Conservation (phyloP, 192 early-diverging fungal genomes). For the Cetraspora pellucida region DNA sequence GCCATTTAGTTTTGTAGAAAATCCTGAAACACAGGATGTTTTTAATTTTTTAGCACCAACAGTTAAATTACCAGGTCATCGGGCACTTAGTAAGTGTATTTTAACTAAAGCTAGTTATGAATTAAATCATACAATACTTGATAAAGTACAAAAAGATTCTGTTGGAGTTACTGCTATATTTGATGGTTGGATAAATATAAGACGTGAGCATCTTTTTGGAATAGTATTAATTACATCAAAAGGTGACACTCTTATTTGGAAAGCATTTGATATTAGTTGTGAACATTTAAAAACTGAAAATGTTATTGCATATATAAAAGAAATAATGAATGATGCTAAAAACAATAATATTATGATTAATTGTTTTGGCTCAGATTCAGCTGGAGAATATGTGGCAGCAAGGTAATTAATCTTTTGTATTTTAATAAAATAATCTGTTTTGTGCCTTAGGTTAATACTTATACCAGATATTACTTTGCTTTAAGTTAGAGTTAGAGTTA, state of each 20-base stretch:
- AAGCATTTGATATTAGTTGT: background rate
- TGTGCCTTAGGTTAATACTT: too few relatives aligned
- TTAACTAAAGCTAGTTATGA: background rate
- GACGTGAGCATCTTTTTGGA: background rate
- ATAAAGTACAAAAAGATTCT: background rate
- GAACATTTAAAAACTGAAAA: slow-evolving; percentile 13
- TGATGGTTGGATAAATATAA: slow-evolving; percentile 15
- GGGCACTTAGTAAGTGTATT: background rate
- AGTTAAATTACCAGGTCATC: background rate
- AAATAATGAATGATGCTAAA: too few relatives aligned
- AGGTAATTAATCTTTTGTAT: too few relatives aligned
- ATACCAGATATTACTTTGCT: too few relatives aligned
- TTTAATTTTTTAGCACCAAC: background rate
- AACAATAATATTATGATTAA: too few relatives aligned
- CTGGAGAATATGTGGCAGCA: too few relatives aligned
- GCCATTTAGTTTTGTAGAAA: background rate
- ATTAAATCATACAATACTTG: background rate
- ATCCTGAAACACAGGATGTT: background rate
- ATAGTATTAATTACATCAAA: slow-evolving; percentile 11
- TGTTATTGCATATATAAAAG: slow-evolving; percentile 2
- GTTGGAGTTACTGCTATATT: background rate
- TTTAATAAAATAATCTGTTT: too few relatives aligned
- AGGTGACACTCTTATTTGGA: background rate
- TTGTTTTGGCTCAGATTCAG: too few relatives aligned
- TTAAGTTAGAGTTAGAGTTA: too few relatives aligned